Evolutionary conservation across 2,329 filamentous ascomycete genomes (phyloP), one percentile per base, ranked within the genome.

Genomic region (Ceratocystis cacaofunesta): DNA sequence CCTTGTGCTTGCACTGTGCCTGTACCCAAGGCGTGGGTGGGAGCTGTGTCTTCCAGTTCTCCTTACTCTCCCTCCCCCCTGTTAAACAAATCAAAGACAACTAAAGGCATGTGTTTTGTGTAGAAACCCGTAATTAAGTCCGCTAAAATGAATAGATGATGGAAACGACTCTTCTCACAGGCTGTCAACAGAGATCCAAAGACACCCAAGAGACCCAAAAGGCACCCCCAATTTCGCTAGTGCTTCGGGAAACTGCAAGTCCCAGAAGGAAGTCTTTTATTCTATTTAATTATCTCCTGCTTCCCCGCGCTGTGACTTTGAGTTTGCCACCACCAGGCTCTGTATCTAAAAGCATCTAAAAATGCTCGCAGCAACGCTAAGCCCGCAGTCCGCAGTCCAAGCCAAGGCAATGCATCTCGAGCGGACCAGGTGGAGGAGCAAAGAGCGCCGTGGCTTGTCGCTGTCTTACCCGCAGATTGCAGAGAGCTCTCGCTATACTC

Each of bases 151-250:
- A 58, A 6, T n/a, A 58, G 5, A 15, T 58, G 55, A 28, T 28
- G 10, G 55, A 58, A 61, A 61, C 32, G 36, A 60, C 32, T 43
- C 43, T 8, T 17, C 32, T 61, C 5, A 12, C 19, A 61, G 58
- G n/a, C 15, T n/a, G 12, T 12, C 36, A 41, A 41, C 36, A 41
- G 36, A 41, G 36, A 41, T 41, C 36, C 10, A 41, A 15, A 41
- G 36, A 15, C 36, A 41, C 36, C 36, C 36, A 41, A 41, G 19
- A 61, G 8, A 8, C 30, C 22, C 63, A 65, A 46, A 65, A 28
- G 52, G n/a, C 36, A 65, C 32, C 19, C 17, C 62, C 62, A 64
- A 64, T 64, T 64, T 64, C 62, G 62, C 62, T 64, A 64, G 62
- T 57, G 32, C 48, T 30, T 55, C 50, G 50, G 50, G 50, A 57